A percentile compares a stretch with the other conserved stretches of the same genome.
Conservation (phyloP, 805 yeast genomes). For the Yueomyces sinensis region DNA sequence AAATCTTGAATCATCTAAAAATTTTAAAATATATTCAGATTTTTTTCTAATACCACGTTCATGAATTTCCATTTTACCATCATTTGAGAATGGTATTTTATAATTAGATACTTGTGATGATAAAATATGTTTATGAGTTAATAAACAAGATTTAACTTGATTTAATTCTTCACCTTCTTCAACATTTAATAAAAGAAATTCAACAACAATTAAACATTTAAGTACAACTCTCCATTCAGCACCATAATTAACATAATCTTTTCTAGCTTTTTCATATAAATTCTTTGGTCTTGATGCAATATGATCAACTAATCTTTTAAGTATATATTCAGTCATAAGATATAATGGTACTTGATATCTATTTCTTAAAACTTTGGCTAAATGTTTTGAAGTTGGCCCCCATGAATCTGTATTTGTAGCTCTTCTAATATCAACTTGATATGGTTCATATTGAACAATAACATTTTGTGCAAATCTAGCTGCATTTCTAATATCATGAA, state of each 20-base stretch:
- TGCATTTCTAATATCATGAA: conserved; percentile 28
- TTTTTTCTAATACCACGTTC: conserved; percentile 25
- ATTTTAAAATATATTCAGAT: conserved; percentile 19
- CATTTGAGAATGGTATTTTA: conserved; percentile 21
- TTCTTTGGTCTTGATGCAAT: conserved; percentile 25
- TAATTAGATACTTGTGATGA: conserved; percentile 19
- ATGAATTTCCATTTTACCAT: conserved; percentile 27
- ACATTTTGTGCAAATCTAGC: conserved; percentile 29
- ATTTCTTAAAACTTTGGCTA: conserved; percentile 23
- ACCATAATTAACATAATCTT: conserved; percentile 29
- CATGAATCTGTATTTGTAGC: conserved; percentile 39
- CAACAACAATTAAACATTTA: conserved; percentile 26
- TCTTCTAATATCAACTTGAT: conserved; percentile 28
- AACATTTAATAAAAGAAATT: conserved; percentile 22
- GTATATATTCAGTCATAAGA: conserved; percentile 23
- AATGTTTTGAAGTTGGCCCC: conserved; percentile 37
- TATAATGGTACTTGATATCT: conserved; percentile 21
- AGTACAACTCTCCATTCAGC: conserved; percentile 29
- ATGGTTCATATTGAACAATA: conserved; percentile 26
- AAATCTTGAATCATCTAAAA: conserved; percentile 18
- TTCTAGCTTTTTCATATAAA: conserved; percentile 26
- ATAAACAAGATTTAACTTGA: conserved; percentile 19
- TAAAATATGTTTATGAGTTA: conserved; percentile 22
- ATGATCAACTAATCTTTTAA: conserved; percentile 25
- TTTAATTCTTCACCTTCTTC: conserved; percentile 22